Evolutionary conservation across 2,329 filamentous ascomycete species (phyloP).

Genomic region (Aspergillus pseudotamarii): DNA sequence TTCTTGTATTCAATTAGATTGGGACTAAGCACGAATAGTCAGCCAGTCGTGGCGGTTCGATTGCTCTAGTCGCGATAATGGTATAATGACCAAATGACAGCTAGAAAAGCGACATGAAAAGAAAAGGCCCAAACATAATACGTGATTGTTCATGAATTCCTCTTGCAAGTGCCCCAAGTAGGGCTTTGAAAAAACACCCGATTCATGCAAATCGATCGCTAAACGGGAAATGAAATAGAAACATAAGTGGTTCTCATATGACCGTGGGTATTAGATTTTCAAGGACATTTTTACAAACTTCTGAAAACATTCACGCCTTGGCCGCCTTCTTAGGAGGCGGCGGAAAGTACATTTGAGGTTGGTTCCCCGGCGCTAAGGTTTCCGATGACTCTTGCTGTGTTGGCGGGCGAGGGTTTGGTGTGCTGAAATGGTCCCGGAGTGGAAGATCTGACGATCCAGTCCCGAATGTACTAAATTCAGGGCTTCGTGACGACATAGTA

Average conservation of each 20-base stretch:
- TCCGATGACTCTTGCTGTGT: slow-evolving; percentile 26
- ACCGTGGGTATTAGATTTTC: not conserved
- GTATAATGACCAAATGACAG: not conserved
- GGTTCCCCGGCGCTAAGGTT: slow-evolving; percentile 16
- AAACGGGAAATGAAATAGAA: not conserved
- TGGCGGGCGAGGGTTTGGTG: slow-evolving; percentile 25
- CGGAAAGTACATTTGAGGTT: slow-evolving; percentile 44
- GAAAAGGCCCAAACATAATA: not conserved
- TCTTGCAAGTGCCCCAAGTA: not conserved
- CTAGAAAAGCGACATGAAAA: not conserved
- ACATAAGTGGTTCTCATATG: not conserved
- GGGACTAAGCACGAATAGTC: not conserved
- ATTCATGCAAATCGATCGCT: not conserved
- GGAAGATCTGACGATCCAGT: slow-evolving; percentile 44
- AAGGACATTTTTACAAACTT: not conserved
- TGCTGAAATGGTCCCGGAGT: slow-evolving; percentile 37
- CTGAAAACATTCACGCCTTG: slow-evolving; percentile 23
- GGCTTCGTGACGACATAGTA: slow-evolving; percentile 46
- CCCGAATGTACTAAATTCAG: slow-evolving; percentile 45
- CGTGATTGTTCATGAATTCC: not conserved
- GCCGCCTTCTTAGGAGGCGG: slow-evolving; percentile 46
- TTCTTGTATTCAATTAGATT: not conserved
- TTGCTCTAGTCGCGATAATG: not conserved
- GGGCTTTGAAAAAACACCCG: not conserved
- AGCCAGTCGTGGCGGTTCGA: not conserved